Conservation (phyloP, 2,329 filamentous ascomycete species). For the Stachybotrys echinatus region DNA sequence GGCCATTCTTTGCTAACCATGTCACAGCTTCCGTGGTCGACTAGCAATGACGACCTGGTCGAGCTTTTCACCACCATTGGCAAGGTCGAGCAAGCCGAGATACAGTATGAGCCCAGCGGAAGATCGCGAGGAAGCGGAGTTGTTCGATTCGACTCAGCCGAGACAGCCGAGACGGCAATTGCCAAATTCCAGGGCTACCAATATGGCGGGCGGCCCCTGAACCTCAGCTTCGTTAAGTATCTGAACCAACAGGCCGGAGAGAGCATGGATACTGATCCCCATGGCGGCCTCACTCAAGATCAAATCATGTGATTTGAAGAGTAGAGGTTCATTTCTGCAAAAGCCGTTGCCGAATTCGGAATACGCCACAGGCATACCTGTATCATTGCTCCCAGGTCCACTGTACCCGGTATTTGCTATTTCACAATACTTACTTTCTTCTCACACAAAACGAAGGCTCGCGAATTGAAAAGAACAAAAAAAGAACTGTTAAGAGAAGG, state of each 20-base stretch:
- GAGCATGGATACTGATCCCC: slow-evolving; percentile 77
- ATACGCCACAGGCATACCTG: neutral
- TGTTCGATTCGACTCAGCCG: slow-evolving; percentile 80
- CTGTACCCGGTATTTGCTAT: neutral
- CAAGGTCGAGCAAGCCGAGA: slow-evolving; percentile 97
- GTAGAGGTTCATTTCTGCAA: neutral
- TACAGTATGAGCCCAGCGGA: slow-evolving; percentile 95
- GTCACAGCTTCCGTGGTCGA: slow-evolving; percentile 91
- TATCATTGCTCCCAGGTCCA: neutral
- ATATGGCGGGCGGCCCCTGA: slow-evolving; percentile 91
- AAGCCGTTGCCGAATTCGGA: neutral
- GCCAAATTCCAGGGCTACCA: slow-evolving; percentile 97
- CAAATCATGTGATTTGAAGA: slow-evolving; percentile 75
- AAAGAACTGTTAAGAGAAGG: neutral
- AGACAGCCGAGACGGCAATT: slow-evolving; percentile 89
- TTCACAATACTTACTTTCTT: neutral
- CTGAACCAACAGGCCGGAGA: slow-evolving; percentile 61
- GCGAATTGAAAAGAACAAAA: neutral
- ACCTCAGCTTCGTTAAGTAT: slow-evolving; percentile 92
- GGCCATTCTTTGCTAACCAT: neutral
- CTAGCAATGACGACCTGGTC: slow-evolving; percentile 94
- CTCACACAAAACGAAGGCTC: neutral
- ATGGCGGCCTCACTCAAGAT: slow-evolving; percentile 81
- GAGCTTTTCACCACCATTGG: slow-evolving; percentile 97
- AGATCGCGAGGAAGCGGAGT: slow-evolving; percentile 93